Conservation (phyloP, 2,329 filamentous ascomycete species). For the Aureobasidium sp. region DNA sequence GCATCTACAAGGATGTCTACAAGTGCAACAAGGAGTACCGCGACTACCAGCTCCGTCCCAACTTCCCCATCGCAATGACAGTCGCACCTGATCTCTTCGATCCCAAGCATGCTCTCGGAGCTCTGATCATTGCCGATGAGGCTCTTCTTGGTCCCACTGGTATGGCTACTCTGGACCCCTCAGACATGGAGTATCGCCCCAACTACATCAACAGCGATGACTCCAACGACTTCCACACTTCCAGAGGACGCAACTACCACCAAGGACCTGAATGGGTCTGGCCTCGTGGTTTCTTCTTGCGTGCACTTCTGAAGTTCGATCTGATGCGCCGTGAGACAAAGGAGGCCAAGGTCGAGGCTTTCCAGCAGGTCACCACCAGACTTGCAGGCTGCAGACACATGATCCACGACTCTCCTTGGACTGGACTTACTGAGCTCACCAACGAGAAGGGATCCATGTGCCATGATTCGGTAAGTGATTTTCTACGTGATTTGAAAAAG, state of each 20-base stretch:
- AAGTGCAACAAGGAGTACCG: slow-evolving; percentile 90
- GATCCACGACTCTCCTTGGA: slow-evolving; percentile 76
- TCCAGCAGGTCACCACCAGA: slow-evolving; percentile 86
- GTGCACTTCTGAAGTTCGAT: slow-evolving; percentile 87
- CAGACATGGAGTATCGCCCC: slow-evolving; percentile 85
- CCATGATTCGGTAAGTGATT: slow-evolving; percentile 68
- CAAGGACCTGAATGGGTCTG: slow-evolving; percentile 98
- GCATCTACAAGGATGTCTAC: slow-evolving; percentile 98
- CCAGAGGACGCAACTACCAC: slow-evolving; percentile 95
- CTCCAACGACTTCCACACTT: slow-evolving; percentile 80
- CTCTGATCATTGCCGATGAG: slow-evolving; percentile 72
- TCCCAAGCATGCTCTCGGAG: slow-evolving; percentile 66
- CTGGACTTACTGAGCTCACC: slow-evolving; percentile 84
- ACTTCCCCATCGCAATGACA: slow-evolving; percentile 93
- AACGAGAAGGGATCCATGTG: slow-evolving; percentile 83
- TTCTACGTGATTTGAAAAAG: neutral
- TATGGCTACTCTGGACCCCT: slow-evolving; percentile 92
- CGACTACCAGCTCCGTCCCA: slow-evolving; percentile 91
- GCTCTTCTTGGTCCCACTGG: slow-evolving; percentile 72
- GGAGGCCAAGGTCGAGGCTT: slow-evolving; percentile 73
- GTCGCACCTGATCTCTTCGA: slow-evolving; percentile 87
- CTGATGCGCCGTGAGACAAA: slow-evolving; percentile 61
- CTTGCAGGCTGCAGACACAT: slow-evolving; percentile 78
- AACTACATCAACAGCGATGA: slow-evolving; percentile 96
- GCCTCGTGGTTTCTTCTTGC: slow-evolving; percentile 92